Conservation (phyloP, 352 stramenopile species). For the Phytophthora citrophthora region DNA sequence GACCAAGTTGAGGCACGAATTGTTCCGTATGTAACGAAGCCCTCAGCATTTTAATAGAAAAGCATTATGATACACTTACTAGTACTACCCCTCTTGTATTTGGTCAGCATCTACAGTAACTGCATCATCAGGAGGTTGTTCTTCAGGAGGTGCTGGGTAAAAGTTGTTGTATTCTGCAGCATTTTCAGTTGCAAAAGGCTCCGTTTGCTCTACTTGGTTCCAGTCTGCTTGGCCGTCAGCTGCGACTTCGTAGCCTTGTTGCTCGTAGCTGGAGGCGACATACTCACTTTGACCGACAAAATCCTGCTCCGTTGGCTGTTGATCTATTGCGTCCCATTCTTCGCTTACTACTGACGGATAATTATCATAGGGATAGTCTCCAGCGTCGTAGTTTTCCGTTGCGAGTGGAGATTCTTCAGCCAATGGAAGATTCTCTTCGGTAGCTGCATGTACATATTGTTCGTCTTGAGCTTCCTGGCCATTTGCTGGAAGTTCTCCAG, state of each 20-base stretch:
- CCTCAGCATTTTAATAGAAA: conserved; percentile 25
- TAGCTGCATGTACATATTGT: not conserved
- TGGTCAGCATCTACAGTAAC: not conserved
- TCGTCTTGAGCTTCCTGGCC: not conserved
- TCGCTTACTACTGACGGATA: not conserved
- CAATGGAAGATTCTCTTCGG: not conserved
- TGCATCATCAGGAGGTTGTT: conserved; percentile 1
- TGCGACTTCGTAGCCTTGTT: not conserved
- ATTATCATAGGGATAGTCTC: not conserved
- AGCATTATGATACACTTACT: not conserved
- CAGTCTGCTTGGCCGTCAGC: conserved; percentile 5
- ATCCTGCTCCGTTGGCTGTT: conserved; percentile 1
- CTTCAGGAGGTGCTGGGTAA: conserved; percentile 4
- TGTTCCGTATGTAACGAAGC: conserved; percentile 78
- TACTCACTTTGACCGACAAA: conserved; percentile 3
- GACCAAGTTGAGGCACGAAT: conserved; percentile 72
- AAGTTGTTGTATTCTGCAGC: conserved; percentile 6
- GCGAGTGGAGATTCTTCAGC: not conserved
- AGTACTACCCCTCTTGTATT: not conserved
- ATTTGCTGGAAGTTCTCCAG: not conserved
- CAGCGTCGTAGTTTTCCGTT: conserved; percentile 3
- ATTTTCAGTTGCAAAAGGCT: conserved; percentile 2
- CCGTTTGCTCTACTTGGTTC: conserved; percentile 1
- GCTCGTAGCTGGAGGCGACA: not conserved
- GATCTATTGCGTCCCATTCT: not conserved